Conservation (phyloP, 805 yeast species). For the Scheffersomyces ergatensis region DNA sequence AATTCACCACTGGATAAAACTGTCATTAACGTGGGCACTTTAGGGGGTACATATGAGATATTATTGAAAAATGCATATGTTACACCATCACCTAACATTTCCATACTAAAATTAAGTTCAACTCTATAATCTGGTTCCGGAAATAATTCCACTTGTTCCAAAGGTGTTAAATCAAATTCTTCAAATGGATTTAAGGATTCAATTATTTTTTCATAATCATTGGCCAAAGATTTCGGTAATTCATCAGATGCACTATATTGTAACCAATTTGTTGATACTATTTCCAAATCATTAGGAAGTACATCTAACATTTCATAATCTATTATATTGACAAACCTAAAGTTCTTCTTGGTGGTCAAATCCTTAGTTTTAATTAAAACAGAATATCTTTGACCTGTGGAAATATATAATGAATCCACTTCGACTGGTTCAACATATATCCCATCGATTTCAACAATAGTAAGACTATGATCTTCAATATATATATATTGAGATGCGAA, state of each 20-base stretch:
- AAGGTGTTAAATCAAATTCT: conserved; percentile 34
- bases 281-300: conserved; percentile 58
- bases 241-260: conserved; percentile 48
- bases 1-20: conserved; percentile 70
- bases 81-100: conserved; percentile 79
- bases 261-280: conserved; percentile 76
- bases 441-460: conserved; percentile 92
- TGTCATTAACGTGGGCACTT: conserved; percentile 81
- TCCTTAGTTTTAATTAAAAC: conserved; percentile 73
- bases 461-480: conserved; percentile 84
- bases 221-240: conserved; percentile 28
- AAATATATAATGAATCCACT: conserved; percentile 70
- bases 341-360: conserved; percentile 54
- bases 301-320: conserved; percentile 83
- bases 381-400: conserved; percentile 91
- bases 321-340: conserved; percentile 76
- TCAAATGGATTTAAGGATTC: conserved; percentile 49
- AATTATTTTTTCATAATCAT: conserved; percentile 24
- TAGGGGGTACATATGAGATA: conserved; percentile 72
- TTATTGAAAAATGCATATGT: conserved; percentile 97
- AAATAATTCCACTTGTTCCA: conserved; percentile 35
- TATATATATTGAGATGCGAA: conserved; percentile 87
- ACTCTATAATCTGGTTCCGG: conserved; percentile 71
- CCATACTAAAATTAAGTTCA: conserved; percentile 76
- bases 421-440: conserved; percentile 72